phyloP scores from a whole-genome alignment of 129 eudicot genomes.

The Sambucus nigra region DNA sequence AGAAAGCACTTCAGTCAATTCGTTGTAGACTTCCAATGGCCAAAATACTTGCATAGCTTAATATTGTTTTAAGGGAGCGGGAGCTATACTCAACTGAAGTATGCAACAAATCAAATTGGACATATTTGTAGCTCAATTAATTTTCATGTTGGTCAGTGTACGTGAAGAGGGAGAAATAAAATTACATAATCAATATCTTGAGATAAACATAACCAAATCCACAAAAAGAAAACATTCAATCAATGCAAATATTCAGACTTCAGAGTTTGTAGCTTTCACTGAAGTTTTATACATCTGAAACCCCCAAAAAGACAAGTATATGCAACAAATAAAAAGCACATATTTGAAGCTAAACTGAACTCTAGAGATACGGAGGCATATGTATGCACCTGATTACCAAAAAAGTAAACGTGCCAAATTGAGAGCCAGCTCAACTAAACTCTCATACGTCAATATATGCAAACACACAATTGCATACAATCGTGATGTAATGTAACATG shows the following conservation, averaged over 20 bases:
- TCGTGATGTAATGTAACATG: too few species aligned
- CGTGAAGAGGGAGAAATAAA: not conserved
- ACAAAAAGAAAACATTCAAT: not conserved
- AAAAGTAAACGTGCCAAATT: too few species aligned
- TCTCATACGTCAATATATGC: not conserved
- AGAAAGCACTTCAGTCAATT: not conserved
- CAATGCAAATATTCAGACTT: not conserved
- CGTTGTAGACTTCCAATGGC: not conserved
- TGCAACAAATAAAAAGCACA: not conserved
- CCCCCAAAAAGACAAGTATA: too few species aligned
- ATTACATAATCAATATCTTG: not conserved
- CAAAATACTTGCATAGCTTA: too few species aligned
- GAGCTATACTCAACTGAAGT: not conserved
- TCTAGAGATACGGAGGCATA: too few species aligned
- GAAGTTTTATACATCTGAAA: not conserved
- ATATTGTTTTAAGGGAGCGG: not conserved
- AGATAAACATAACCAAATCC: not conserved
- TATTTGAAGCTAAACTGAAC: too few species aligned
- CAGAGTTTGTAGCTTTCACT: not conserved
- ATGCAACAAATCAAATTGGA: not conserved
- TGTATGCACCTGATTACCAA: too few species aligned
- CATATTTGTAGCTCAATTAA: not conserved
- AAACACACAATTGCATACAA: too few species aligned
- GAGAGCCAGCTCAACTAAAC: not conserved
- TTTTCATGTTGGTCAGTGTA: not conserved